Conservation (phyloP, 2,329 filamentous ascomycete genomes). For the Calonectria hongkongensis region DNA sequence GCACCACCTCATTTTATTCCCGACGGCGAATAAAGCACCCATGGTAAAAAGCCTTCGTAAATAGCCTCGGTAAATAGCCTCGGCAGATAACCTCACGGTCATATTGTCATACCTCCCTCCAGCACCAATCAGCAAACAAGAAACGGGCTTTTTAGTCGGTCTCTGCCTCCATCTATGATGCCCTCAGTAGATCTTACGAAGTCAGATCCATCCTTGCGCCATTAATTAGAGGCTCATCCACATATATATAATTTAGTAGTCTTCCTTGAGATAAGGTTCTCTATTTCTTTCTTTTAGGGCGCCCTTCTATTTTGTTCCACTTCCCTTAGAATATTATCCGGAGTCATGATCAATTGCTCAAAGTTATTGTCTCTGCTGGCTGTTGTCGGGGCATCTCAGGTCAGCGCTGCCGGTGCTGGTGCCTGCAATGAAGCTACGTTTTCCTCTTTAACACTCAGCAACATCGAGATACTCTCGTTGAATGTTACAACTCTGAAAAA, state of each 20-base stretch:
- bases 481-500: not conserved
- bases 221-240: not conserved
- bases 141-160: not conserved
- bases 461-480: not conserved
- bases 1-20: not conserved
- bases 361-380: not conserved
- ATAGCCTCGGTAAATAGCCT: not conserved
- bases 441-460: not conserved
- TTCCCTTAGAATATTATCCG: not conserved
- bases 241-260: not conserved
- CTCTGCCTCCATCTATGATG: not conserved
- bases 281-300: not conserved
- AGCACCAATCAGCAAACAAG: not conserved
- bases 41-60: not conserved
- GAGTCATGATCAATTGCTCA: not conserved
- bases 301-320: too few species aligned
- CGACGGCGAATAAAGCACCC: not conserved
- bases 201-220: not conserved
- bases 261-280: not conserved
- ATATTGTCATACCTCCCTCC: not conserved
- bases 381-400: not conserved
- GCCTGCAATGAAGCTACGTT: slow-evolving; percentile 3
- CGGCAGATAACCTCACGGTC: not conserved
- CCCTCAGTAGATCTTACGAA: not conserved
- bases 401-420: not conserved